Conservation (phyloP, 1,139 yeast species). For the Blastobotrys petasosporus region DNA sequence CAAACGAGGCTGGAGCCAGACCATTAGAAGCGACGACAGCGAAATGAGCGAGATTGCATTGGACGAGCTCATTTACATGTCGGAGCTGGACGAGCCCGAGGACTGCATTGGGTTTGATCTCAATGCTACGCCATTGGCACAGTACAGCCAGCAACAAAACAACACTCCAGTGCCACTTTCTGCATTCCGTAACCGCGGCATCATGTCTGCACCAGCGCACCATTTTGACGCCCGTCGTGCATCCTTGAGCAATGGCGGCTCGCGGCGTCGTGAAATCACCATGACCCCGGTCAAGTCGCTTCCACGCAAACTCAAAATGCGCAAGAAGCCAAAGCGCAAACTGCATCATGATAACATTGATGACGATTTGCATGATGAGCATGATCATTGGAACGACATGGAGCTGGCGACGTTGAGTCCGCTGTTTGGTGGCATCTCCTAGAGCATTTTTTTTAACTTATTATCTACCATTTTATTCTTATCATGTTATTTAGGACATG, state of each 20-base stretch:
- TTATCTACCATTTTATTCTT: slow-evolving; percentile 2
- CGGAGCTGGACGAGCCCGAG: slow-evolving; percentile 71
- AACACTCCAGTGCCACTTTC: slow-evolving; percentile 58
- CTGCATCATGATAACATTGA: slow-evolving; percentile 5
- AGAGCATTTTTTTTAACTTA: slow-evolving; percentile 11
- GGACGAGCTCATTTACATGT: slow-evolving; percentile 81
- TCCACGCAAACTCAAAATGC: slow-evolving; percentile 20
- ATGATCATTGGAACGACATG: slow-evolving; percentile 33
- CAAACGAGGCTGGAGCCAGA: slow-evolving; percentile 14
- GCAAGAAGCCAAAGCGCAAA: slow-evolving; percentile 14
- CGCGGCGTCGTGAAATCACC: slow-evolving; percentile 29
- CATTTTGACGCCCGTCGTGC: slow-evolving; percentile 14
- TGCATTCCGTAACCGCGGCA: slow-evolving; percentile 80
- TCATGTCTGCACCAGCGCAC: slow-evolving; percentile 20
- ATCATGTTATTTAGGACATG: slow-evolving; percentile 12
- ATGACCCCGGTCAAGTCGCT: slow-evolving; percentile 32
- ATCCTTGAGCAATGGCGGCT: slow-evolving; percentile 2
- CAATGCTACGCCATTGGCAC: slow-evolving; percentile 8
- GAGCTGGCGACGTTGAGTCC: slow-evolving; percentile 36
- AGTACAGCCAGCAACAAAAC: slow-evolving; percentile 4
- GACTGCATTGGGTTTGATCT: slow-evolving; percentile 41
- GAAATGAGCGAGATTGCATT: slow-evolving; percentile 64
- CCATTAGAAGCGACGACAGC: slow-evolving; percentile 28
- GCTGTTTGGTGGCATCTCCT: slow-evolving; percentile 28
- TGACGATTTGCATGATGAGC: slow-evolving; percentile 25